These are phyloP conservation scores for Solanum sejunctum DNA, from an alignment of 257 asterid genomes.

Conservation along the genomic window DNA sequence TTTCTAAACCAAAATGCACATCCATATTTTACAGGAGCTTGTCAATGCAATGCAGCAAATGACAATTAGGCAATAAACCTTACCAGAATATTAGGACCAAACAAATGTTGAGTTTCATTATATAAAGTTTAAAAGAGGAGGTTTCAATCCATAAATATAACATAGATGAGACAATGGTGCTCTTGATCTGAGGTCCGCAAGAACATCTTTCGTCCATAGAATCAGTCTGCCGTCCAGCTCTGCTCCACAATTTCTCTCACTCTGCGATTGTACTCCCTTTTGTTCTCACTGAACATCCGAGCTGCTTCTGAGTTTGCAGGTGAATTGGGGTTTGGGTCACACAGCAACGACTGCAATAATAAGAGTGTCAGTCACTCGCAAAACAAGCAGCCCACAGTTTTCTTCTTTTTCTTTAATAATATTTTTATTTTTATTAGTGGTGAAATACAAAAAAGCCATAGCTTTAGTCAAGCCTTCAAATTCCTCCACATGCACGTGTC, in stretches of 20 bases:
- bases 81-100: background rate
- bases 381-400: background rate
- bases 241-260: slow-evolving; percentile 75
- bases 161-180: background rate
- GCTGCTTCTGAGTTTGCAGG: slow-evolving; percentile 93
- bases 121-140: slow-evolving; percentile 4
- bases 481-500: background rate
- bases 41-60: slow-evolving; percentile 9
- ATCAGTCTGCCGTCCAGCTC: slow-evolving; percentile 83
- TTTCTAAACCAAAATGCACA: background rate
- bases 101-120: slow-evolving; percentile 1
- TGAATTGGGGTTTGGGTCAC: slow-evolving; percentile 86
- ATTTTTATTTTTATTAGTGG: background rate
- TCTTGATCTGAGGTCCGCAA: background rate
- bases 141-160: slow-evolving; percentile 2
- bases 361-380: background rate
- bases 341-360: slow-evolving; percentile 52
- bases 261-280: slow-evolving; percentile 70
- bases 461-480: background rate
- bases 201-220: background rate
- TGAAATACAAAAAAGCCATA: background rate
- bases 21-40: slow-evolving; percentile 19
- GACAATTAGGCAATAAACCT: slow-evolving; percentile 8
- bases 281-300: slow-evolving; percentile 70
- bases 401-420: background rate